A percentile compares a stretch with the other conserved stretches of the same genome.
These are phyloP conservation scores for Straminergon stramineum DNA, from an alignment of 225 moss, liverwort and hornwort genomes.

Conservation along the genomic window DNA sequence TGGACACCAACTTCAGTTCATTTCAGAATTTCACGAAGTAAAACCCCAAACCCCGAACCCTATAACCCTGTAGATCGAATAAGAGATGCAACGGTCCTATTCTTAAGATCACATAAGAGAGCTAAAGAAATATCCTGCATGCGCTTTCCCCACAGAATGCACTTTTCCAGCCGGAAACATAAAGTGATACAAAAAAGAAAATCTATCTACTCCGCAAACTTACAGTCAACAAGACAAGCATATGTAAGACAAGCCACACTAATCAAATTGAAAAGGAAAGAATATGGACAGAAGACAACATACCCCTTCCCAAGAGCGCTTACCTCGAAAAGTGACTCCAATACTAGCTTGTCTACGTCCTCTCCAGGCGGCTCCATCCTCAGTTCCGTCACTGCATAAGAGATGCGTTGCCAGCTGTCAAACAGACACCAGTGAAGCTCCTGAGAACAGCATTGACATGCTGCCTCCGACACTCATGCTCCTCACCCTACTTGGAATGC, in stretches of 20 bases:
- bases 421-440: constrained; percentile 44
- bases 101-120: neutral
- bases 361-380: constrained; percentile 92
- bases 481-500: neutral
- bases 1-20: neutral
- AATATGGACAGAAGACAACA: neutral
- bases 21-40: neutral
- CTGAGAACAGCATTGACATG: constrained; percentile 46
- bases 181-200: neutral
- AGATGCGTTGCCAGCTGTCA: constrained; percentile 65
- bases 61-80: neutral
- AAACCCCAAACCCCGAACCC: neutral
- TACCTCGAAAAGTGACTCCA: constrained; percentile 94
- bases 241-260: neutral
- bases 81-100: neutral
- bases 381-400: constrained; percentile 84
- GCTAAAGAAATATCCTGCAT: neutral
- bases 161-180: neutral
- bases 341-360: constrained; percentile 84
- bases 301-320: neutral
- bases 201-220: neutral
- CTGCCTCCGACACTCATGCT: constrained; percentile 4
- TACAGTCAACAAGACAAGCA: neutral
- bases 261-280: neutral
- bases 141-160: neutral